Base-by-base conservation (phyloP, 1,284 basidiomycete genomes). In the Wolfiporia cocos region DNA sequence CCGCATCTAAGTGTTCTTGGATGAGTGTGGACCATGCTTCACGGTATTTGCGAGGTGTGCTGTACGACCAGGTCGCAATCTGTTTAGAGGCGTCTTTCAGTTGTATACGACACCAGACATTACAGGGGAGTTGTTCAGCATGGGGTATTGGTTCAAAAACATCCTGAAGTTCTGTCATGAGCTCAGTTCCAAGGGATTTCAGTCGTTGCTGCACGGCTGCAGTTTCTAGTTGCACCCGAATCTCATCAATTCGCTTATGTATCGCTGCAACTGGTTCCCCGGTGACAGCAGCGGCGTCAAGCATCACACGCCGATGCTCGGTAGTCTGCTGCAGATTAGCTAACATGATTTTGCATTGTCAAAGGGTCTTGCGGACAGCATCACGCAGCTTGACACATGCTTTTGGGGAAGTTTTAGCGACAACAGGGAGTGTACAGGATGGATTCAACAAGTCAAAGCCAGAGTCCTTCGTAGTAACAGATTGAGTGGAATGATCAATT, bases 1-100 rank as follows among this genome's bases (percentile, higher is more conserved):
- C 48, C 3, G 49, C 48, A 18, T 43, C 48, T 6, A 49, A 36
- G 33, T 51, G 49, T 42, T 51, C 39, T 15, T 44, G 37, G 7
- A 51, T 41, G 1, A 51, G 33, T 6, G 49, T 47, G 12, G 19
- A 22, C 41, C 41, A 42, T 4, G 41, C 34, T n/a, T 42, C 41
- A 7, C 20, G 19, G 26, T 36, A 42, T n/a, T 36, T 42, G 3
- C 34, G n/a, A 9, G 41, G 33, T n/a, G 15, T 34, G 11, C 30
- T n/a, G 17, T 42, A 42, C 11, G 40, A 34, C 12, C 40, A 24
- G 3, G 32, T 26, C 17, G 40, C 33, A 15, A 43, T 43, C n/a
- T 15, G 18, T 28, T 20, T n/a, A 6, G 10, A 4, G 9, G 34
- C 19, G 15, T 38, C 29, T 23, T 36, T 33, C n/a, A 43, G 21